Base-by-base conservation (phyloP, 75 land plant genomes). In the Isoetes taiwanensis region DNA sequence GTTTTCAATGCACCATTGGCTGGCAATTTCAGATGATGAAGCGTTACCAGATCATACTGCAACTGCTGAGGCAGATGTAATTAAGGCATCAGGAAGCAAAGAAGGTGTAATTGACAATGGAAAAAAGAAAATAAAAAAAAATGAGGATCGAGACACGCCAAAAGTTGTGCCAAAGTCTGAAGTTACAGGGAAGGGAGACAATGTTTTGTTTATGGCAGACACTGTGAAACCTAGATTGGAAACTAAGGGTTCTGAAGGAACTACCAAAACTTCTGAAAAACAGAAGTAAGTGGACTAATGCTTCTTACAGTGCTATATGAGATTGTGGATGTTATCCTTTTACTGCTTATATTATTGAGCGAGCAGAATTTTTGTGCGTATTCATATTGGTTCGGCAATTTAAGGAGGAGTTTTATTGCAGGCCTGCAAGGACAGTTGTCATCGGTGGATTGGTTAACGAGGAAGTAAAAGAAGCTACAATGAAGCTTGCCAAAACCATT, bases 381-480 rank as follows among this genome's bases (percentile, higher is more conserved):
- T n/a, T n/a, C n/a, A n/a, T n/a, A n/a, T n/a, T n/a, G n/a, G n/a
- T n/a, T n/a, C n/a, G n/a, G n/a, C n/a, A n/a, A n/a, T 50, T 50
- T 9, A 14, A 19, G 10, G 19, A 14, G 6, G n/a, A 11, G 12
- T 33, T 63, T 64, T 30, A 24, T 34, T 64, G 46, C 64, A 88
- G 99, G 77, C 74, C 87, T 72, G 96, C 99, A 41, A 69, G 86
- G 64, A 89, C 87, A 48, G 91, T 89, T 19, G 62, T 94, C 56
- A 43, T 89, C 50, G 99, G 99, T 62, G 82, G 91, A 32, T 73
- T 94, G 37, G 59, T 63, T 14, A 76, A 67, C 56, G 58, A 68
- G 33, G 69, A 85, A 40, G 80, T 84, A 81, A 77, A 80, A 10
- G 80, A 78, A 57, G 82, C 63, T 59, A 80, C 78, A 19, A 67